Conservation (phyloP, 2,329 filamentous ascomycete species). For the Fusarium bactridioides region DNA sequence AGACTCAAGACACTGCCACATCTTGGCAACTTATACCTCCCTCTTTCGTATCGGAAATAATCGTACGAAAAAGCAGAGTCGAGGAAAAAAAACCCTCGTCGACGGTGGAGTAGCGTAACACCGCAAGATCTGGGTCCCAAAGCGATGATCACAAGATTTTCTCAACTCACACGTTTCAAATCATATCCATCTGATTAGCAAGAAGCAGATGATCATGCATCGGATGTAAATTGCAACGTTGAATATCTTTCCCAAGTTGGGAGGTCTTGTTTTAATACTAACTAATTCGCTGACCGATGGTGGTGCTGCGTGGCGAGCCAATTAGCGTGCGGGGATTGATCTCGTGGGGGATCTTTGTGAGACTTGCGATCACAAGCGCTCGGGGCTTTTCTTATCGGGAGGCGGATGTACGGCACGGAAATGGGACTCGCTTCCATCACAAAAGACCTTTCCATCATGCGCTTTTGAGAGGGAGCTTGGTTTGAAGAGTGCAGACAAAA, state of each 20-base stretch:
- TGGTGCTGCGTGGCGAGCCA: neutral
- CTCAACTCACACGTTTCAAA: slow-evolving; percentile 6
- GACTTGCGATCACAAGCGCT: neutral
- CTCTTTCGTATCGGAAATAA: neutral
- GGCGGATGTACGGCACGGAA: slow-evolving; percentile 2
- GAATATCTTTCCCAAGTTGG: slow-evolving; percentile 6
- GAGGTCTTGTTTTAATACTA: neutral
- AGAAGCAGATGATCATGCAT: neutral
- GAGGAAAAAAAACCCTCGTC: neutral
- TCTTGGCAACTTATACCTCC: neutral
- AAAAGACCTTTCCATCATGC: neutral
- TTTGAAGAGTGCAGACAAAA: neutral
- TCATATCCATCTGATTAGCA: slow-evolving; percentile 3
- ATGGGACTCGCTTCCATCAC: neutral
- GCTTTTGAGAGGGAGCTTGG: neutral
- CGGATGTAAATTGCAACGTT: neutral
- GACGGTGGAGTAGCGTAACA: neutral
- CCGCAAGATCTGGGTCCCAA: neutral
- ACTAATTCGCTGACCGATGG: neutral
- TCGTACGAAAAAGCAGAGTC: neutral
- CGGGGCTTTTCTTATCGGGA: neutral
- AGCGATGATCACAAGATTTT: neutral
- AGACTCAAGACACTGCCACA: neutral
- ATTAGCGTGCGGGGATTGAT: neutral
- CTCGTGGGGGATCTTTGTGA: slow-evolving; percentile 5